Conservation (phyloP, 2,329 filamentous ascomycete genomes). For the Orbilia oligospora region DNA sequence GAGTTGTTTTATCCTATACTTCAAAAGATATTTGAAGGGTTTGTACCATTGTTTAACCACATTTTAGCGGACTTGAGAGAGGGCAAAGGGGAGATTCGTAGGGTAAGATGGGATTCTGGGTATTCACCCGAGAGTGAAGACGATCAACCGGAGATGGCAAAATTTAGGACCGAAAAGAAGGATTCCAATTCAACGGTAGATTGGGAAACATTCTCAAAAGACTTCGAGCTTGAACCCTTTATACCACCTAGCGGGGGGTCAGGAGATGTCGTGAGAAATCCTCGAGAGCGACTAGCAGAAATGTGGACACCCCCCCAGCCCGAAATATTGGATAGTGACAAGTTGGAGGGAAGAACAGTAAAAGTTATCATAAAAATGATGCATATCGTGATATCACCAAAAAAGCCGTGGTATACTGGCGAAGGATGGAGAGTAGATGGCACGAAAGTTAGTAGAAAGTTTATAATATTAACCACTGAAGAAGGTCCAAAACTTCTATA, state of each 20-base stretch:
- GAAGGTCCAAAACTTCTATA: no score
- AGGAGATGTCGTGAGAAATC: neutral
- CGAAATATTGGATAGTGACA: neutral
- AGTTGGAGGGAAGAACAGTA: constrained; percentile 67
- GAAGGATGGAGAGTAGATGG: constrained; percentile 74
- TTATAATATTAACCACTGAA: no score
- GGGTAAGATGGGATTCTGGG: neutral
- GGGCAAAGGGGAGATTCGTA: neutral
- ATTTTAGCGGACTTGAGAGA: constrained; percentile 30
- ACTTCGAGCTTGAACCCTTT: neutral
- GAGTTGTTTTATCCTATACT: constrained; percentile 35
- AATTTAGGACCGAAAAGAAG: neutral
- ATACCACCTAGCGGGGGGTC: neutral
- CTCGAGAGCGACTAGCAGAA: neutral
- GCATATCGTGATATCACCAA: constrained; percentile 73
- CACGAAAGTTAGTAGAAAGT: constrained; percentile 62
- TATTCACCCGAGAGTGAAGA: neutral
- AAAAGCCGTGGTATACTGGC: constrained; percentile 70
- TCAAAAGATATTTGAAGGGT: constrained; percentile 18
- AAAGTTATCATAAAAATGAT: constrained; percentile 77
- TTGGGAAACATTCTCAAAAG: constrained; percentile 9
- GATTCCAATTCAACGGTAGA: neutral
- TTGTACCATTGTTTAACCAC: constrained; percentile 41
- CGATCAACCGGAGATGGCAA: neutral
- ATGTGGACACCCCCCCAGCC: constrained; percentile 19